Conservation (phyloP, 2,329 filamentous ascomycete species). For the Phoma sp. region DNA sequence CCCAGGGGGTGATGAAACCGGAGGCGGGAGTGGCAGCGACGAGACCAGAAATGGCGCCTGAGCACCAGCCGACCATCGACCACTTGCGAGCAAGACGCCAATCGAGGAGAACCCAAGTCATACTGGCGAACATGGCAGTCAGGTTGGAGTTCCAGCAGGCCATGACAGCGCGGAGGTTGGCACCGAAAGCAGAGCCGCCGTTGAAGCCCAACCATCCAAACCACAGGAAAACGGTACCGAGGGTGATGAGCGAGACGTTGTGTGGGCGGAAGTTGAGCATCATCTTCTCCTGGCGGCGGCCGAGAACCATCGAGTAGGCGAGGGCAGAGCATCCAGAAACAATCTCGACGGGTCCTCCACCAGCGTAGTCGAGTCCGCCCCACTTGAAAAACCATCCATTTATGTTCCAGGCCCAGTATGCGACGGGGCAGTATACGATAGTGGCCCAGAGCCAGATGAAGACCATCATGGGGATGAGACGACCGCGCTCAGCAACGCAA, state of each 20-base stretch:
- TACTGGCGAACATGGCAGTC: conserved; percentile 87
- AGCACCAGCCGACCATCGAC: conserved; percentile 94
- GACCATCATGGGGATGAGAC: conserved; percentile 90
- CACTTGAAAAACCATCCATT: conserved; percentile 93
- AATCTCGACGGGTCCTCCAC: conserved; percentile 96
- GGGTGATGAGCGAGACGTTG: conserved; percentile 96
- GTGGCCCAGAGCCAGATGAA: conserved; percentile 98
- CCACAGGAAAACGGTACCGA: conserved; percentile 95
- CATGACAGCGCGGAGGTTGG: conserved; percentile 92
- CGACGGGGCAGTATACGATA: conserved; percentile 93
- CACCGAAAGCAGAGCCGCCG: conserved; percentile 91
- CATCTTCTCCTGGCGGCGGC: conserved; percentile 97
- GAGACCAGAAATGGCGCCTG: conserved; percentile 82
- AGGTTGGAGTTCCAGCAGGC: conserved; percentile 98
- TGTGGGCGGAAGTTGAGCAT: conserved; percentile 99
- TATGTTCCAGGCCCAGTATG: conserved; percentile 95
- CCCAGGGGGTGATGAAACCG: conserved; percentile 76
- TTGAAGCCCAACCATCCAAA: conserved; percentile 99
- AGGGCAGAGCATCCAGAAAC: conserved; percentile 90
- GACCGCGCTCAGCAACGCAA: conserved; percentile 90
- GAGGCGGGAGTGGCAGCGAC: conserved; percentile 87
- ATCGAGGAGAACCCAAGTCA: conserved; percentile 95
- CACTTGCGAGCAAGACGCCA: conserved; percentile 93
- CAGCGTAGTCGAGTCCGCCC: conserved; percentile 94
- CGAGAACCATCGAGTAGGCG: conserved; percentile 94